A percentile compares a stretch with the other conserved stretches of the same genome.
Conservation (phyloP, 139 green algal species). For the Coelastrella sp. region DNA sequence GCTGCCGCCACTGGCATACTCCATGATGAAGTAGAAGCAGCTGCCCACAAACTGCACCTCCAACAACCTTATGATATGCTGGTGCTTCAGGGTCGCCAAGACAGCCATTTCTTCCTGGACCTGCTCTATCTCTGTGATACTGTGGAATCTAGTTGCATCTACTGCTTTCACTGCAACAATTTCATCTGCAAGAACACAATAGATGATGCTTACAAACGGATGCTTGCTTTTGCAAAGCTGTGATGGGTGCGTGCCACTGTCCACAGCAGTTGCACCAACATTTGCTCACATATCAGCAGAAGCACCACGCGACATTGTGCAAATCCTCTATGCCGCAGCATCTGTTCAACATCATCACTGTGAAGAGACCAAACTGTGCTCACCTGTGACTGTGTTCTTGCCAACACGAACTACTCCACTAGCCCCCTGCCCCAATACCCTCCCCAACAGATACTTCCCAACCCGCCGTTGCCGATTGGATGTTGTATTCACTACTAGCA, state of each 20-base stretch:
- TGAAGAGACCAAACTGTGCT: neutral
- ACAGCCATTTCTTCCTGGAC: conserved; percentile 80
- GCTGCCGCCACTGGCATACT: conserved; percentile 75
- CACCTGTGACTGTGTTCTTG: conserved; percentile 61
- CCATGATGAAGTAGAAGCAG: conserved; percentile 84
- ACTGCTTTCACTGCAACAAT: conserved; percentile 81
- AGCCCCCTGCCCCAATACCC: conserved; percentile 71
- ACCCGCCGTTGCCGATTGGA: conserved; percentile 50
- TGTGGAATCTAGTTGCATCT: conserved; percentile 72
- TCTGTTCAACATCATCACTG: neutral
- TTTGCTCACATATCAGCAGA: too few species aligned
- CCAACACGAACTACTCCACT: conserved; percentile 74
- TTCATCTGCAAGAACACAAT: conserved; percentile 57
- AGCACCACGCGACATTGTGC: too few species aligned
- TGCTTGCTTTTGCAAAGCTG: too few species aligned
- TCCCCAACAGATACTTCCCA: conserved; percentile 71
- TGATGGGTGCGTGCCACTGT: too few species aligned
- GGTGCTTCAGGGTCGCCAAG: conserved; percentile 75
- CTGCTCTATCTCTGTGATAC: conserved; percentile 79
- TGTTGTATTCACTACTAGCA: conserved; percentile 71
- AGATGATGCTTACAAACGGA: too few species aligned
- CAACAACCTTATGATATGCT: conserved; percentile 78
- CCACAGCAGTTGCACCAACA: too few species aligned
- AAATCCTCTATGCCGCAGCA: too few species aligned
- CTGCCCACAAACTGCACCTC: conserved; percentile 66